Conservation (phyloP, 2,329 filamentous ascomycete genomes). For the Claviceps capensis region DNA sequence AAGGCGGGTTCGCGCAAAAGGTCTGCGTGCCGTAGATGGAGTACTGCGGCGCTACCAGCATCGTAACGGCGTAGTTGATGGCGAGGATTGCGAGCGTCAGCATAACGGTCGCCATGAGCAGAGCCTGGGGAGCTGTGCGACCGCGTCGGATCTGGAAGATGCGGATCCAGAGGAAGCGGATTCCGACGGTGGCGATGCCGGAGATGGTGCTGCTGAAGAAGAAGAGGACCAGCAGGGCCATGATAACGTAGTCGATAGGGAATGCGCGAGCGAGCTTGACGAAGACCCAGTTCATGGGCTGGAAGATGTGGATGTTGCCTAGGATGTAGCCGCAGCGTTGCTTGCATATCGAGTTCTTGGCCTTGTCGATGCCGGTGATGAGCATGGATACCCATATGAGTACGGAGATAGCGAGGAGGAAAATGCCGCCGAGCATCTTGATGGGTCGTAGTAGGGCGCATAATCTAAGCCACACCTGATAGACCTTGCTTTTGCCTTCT, state of each 20-base stretch:
- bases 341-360: conserved; percentile 88
- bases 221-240: conserved; percentile 70
- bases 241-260: conserved; percentile 83
- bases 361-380: conserved; percentile 91
- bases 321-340: conserved; percentile 84
- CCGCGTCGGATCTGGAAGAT: conserved; percentile 86
- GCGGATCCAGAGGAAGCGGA: conserved; percentile 89
- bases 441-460: conserved; percentile 76
- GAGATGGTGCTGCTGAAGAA: conserved; percentile 82
- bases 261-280: conserved; percentile 71
- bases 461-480: conserved; percentile 64
- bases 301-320: conserved; percentile 77
- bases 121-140: conserved; percentile 78
- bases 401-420: conserved; percentile 61
- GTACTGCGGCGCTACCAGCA: conserved; percentile 93
- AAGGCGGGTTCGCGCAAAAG: conserved; percentile 65
- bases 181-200: conserved; percentile 75
- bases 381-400: conserved; percentile 85
- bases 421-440: conserved; percentile 71
- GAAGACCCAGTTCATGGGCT: conserved; percentile 77
- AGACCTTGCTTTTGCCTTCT: conserved; percentile 60
- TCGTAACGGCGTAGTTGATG: conserved; percentile 83
- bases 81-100: conserved; percentile 80
- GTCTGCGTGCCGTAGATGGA: conserved; percentile 88
- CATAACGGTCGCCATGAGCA: conserved; percentile 82